Evolutionary conservation across 805 yeast species (phyloP), one percentile per base, ranked within the genome.

Genomic region (Starmerella sp.): DNA sequence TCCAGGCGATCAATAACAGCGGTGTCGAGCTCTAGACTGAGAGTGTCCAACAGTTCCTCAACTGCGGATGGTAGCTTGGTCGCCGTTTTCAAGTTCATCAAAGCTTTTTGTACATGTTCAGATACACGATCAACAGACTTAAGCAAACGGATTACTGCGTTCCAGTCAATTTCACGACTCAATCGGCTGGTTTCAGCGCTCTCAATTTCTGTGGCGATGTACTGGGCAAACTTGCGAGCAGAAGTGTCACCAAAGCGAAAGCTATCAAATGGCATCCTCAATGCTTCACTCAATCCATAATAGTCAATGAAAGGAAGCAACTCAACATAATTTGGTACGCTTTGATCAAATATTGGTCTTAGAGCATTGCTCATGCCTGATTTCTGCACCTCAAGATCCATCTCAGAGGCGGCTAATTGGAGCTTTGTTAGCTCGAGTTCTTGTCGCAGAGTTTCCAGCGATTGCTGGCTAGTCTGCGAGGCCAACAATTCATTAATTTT

Each of bases 291-390:
- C 10, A 57, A 28, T 7, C 37, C 2, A 17, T 54, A 48, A 13
- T 30, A n/a, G 14, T 54, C 60, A 35, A 54, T 32, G 3, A 54
- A 32, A 4, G 48, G 45, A 15, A 57, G 42, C 41, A 54, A 38
- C 13, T 41, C 15, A 10, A 29, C 34, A 10, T 4, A 14, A 2
- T 15, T 48, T 10, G 38, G 46, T 8, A 30, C 36, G 3, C 13
- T 32, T 5, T 11, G 4, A 2, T 6, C 35, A 6, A 54, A n/a
- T 11, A 46, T 9, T 0, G 54, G 51, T 13, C 29, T 35, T n/a
- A 55, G 42, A 6, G 55, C 38, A 5, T 4, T 17, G 15, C 36
- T 32, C 15, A 39, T 15, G 3, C 60, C 60, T 3, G 38, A 6
- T 14, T 30, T 45, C 6, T 42, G 14, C 17, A 51, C 37, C 3